phyloP scores from a whole-genome alignment of 1,284 basidiomycete species.

The Rhodotorula sp. region DNA sequence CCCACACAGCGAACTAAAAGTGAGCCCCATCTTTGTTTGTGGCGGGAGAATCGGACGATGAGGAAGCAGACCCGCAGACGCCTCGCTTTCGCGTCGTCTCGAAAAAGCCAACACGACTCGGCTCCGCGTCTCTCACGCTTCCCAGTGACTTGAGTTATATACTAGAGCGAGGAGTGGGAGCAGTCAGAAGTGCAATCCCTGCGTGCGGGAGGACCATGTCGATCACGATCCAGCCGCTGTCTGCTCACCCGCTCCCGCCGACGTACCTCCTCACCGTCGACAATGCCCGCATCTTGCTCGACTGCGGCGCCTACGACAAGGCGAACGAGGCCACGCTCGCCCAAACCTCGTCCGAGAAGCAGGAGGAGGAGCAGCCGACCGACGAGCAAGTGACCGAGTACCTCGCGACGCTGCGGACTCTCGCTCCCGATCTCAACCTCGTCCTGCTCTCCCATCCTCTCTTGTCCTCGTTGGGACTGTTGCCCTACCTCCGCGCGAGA shows the following conservation, averaged over 20 bases:
- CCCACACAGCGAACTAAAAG: constrained; percentile 39
- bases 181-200: too few species aligned
- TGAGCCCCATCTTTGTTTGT: constrained; percentile 39
- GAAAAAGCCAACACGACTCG: too few species aligned
- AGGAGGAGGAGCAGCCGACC: background rate
- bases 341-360: background rate
- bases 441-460: constrained; percentile 93
- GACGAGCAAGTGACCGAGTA: constrained; percentile 16
- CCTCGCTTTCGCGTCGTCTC: too few species aligned
- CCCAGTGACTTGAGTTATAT: too few species aligned
- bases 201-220: constrained; percentile 21
- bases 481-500: constrained; percentile 55
- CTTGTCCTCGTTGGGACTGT: constrained; percentile 76
- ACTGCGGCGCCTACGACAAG: constrained; percentile 65
- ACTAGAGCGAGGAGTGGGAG: too few species aligned
- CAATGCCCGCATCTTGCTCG: constrained; percentile 87
- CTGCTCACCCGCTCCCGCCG: constrained; percentile 47
- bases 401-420: constrained; percentile 35
- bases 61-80: too few species aligned
- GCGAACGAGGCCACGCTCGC: constrained; percentile 12
- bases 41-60: too few species aligned
- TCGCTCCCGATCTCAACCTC: constrained; percentile 79
- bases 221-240: constrained; percentile 43
- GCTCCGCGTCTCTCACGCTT: too few species aligned
- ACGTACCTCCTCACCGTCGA: constrained; percentile 88